Conservation (phyloP, 2,329 filamentous ascomycete genomes). For the Aspergillus bombycis region DNA sequence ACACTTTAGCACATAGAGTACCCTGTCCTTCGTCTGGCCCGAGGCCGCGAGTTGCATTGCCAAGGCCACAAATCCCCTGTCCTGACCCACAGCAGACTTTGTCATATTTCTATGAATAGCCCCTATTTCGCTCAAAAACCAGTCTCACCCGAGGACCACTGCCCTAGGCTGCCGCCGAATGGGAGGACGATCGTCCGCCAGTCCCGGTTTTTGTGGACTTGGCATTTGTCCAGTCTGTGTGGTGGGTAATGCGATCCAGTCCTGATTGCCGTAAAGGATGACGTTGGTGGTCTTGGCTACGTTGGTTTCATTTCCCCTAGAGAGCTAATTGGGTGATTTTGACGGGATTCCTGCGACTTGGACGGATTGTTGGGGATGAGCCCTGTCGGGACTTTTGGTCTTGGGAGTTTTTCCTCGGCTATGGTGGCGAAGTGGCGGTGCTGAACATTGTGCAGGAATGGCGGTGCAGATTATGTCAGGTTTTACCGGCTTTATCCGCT, state of each 20-base stretch:
- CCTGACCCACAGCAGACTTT: conserved; percentile 1
- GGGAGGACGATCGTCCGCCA: neutral
- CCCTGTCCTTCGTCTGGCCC: neutral
- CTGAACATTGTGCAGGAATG: neutral
- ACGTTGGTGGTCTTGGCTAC: neutral
- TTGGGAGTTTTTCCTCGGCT: neutral
- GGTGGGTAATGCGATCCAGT: neutral
- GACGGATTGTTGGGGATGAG: neutral
- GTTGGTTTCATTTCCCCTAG: neutral
- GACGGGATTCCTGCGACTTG: neutral
- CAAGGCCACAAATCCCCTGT: conserved; percentile 5
- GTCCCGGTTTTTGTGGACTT: conserved; percentile 1
- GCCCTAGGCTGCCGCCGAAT: neutral
- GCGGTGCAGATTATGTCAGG: neutral
- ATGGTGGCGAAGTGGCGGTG: neutral
- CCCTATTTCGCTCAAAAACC: neutral
- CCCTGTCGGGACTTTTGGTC: neutral
- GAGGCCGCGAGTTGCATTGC: neutral
- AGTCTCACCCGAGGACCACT: neutral
- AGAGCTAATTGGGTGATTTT: neutral
- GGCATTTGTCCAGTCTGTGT: neutral
- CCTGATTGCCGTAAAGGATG: neutral
- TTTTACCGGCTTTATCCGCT: neutral
- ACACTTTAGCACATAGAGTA: neutral
- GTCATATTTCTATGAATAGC: conserved; percentile 3